A percentile compares a stretch with the other conserved stretches of the same genome.
phyloP scores from a whole-genome alignment of 495 filamentous ascomycete genomes.

The Daldinia bambusicola region DNA sequence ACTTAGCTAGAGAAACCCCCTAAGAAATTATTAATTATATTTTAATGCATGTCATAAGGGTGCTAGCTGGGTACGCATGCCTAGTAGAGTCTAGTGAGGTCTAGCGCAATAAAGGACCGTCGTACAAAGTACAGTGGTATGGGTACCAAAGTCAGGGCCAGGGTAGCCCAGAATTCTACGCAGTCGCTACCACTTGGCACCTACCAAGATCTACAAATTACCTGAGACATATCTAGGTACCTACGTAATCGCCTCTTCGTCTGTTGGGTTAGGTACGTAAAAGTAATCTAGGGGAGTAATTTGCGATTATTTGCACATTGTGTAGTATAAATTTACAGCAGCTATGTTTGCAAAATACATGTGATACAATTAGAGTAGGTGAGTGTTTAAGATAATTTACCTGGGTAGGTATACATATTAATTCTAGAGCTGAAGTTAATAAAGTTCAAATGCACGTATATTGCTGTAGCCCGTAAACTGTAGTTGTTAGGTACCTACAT shows the following conservation, averaged over 20 bases:
- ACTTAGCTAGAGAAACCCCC: constrained; percentile 10
- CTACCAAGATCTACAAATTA: constrained; percentile 32
- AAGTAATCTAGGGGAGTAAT: constrained; percentile 14
- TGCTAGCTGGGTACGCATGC: constrained; percentile 41
- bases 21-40: constrained; percentile 44
- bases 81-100: constrained; percentile 36
- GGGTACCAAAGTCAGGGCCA: constrained; percentile 12
- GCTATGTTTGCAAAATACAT: not conserved
- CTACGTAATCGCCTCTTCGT: constrained; percentile 14
- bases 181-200: constrained; percentile 22
- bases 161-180: constrained; percentile 14
- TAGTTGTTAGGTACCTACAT: not conserved
- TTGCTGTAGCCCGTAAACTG: not conserved
- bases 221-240: constrained; percentile 21
- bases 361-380: not conserved
- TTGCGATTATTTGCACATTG: not conserved
- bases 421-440: not conserved
- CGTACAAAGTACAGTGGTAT: constrained; percentile 8
- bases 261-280: constrained; percentile 13
- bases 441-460: constrained; percentile 1
- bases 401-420: not conserved
- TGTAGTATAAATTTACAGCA: not conserved
- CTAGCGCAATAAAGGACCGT: constrained; percentile 26
- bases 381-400: not conserved
- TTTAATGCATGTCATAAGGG: constrained; percentile 45